Evolutionary conservation across 2,329 filamentous ascomycete species (phyloP).

Genomic region (Botryotinia narcissicola): DNA sequence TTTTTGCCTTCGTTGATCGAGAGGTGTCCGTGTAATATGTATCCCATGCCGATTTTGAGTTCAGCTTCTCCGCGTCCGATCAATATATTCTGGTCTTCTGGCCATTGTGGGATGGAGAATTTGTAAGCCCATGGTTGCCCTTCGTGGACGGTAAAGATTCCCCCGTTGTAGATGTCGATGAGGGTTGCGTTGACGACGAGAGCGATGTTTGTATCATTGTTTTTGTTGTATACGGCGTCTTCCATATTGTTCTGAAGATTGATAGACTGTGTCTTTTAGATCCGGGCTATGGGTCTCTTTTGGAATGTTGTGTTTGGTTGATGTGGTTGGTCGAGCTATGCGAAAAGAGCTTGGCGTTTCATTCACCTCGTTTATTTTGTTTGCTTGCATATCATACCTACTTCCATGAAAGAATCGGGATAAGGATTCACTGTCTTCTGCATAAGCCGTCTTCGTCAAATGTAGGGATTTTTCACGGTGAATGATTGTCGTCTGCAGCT

Average conservation of each 20-base stretch:
- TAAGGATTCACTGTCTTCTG: neutral
- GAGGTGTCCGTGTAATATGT: conserved; percentile 12
- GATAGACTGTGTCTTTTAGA: neutral
- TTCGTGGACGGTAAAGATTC: conserved; percentile 1
- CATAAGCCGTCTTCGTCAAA: neutral
- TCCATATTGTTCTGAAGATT: neutral
- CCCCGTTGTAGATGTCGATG: conserved; percentile 11
- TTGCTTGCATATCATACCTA: neutral
- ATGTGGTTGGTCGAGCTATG: neutral
- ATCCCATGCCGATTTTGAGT: neutral
- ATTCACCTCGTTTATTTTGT: neutral
- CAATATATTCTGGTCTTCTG: neutral
- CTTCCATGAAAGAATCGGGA: neutral
- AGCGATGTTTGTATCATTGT: conserved; percentile 11
- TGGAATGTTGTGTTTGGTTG: neutral
- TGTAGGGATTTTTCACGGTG: neutral
- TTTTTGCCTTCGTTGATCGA: conserved; percentile 14
- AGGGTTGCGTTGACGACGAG: conserved; percentile 14
- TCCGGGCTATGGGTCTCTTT: neutral
- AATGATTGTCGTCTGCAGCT: neutral
- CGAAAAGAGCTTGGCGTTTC: neutral
- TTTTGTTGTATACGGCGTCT: conserved; percentile 9
- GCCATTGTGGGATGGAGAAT: conserved; percentile 12
- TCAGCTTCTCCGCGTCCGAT: conserved; percentile 13
- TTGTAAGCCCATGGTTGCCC: conserved; percentile 8